Evolutionary conservation across 306 rosid genomes (phyloP), one percentile per base, ranked within the genome.

Genomic region (Rosa multiflora): DNA sequence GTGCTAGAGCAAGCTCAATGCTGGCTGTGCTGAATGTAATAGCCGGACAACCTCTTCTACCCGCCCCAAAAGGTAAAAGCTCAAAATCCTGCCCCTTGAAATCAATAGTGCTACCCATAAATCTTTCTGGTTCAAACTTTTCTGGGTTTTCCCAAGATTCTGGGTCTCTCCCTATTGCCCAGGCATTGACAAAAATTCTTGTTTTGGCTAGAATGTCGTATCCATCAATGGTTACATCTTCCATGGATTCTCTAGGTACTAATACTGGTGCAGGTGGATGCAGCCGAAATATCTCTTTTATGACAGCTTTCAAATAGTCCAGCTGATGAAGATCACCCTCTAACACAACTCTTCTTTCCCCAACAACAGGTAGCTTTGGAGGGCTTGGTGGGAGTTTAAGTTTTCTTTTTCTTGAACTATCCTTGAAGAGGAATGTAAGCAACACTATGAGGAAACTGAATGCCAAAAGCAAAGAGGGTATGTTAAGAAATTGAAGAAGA

Each of bases 171-270:
- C 93, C 93, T 59, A 90, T 74, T 64, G 89, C 92, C 93, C 92
- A 92, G 20, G 88, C 63, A 82, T 90, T 89, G 46, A 88, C 86
- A 58, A 83, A 88, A 67, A 90, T 2, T 78, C 88, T 85, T 75
- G 97, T 90, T 74, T 85, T 90, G 5, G 92, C 85, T 43, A 83
- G 92, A 85, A 90, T 89, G 40, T 78, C 72, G 12, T 88, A 87
- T n/a, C 90, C 94, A 23, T 90, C 89, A 29, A 88, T 64, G 35
- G 51, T 66, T 17, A 89, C 76, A 47, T 90, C 90, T 67, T 92
- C 94, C 64, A 80, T 89, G 56, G 97, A 88, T 79, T 91, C 96
- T 88, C 94, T 87, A 14, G 94, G 94, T 79, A 91, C 55, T 76
- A 91, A 55, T 5, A 91, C 82, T 3, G 97, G 96, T 76, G 76